Percentiles rank a stretch among this genome's conserved stretches.
Conservation (phyloP, 805 yeast species). For the Myxozyma vanderwaltii region DNA sequence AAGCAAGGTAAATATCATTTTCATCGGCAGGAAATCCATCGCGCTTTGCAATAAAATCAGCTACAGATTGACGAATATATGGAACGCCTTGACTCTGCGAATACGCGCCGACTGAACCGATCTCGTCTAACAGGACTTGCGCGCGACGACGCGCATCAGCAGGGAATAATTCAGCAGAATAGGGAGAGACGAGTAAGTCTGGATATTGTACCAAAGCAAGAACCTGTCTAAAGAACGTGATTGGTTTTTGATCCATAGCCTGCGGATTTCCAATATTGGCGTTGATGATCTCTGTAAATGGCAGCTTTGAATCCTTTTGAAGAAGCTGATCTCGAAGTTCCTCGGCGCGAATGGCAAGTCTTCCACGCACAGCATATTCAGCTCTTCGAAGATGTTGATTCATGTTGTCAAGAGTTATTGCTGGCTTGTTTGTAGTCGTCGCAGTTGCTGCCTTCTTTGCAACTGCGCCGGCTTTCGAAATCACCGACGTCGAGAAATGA, state of each 20-base stretch:
- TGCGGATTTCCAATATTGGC: slow-evolving; percentile 99
- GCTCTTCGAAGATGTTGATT: slow-evolving; percentile 79
- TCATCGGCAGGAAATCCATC: slow-evolving; percentile 74
- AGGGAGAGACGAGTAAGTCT: slow-evolving; percentile 50
- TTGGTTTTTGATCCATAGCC: slow-evolving; percentile 89
- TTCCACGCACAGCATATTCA: slow-evolving; percentile 94
- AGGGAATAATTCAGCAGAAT: slow-evolving; percentile 45
- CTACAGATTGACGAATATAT: slow-evolving; percentile 72
- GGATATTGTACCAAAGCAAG: slow-evolving; percentile 86
- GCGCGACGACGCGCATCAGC: slow-evolving; percentile 78
- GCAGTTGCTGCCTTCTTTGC: not conserved
- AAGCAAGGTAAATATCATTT: slow-evolving; percentile 76
- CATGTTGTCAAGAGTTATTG: slow-evolving; percentile 53
- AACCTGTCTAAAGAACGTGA: slow-evolving; percentile 91
- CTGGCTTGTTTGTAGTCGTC: not conserved
- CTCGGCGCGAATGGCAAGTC: slow-evolving; percentile 91
- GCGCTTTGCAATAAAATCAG: slow-evolving; percentile 73
- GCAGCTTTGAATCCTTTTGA: slow-evolving; percentile 61
- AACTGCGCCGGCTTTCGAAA: not conserved
- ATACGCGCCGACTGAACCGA: slow-evolving; percentile 94
- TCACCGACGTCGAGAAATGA: no score
- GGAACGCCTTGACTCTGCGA: slow-evolving; percentile 89
- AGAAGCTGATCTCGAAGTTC: slow-evolving; percentile 63
- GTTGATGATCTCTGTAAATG: slow-evolving; percentile 75
- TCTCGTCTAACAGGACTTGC: slow-evolving; percentile 53